phyloP scores from a whole-genome alignment of 106 monocot species.

The Allium sativum region DNA sequence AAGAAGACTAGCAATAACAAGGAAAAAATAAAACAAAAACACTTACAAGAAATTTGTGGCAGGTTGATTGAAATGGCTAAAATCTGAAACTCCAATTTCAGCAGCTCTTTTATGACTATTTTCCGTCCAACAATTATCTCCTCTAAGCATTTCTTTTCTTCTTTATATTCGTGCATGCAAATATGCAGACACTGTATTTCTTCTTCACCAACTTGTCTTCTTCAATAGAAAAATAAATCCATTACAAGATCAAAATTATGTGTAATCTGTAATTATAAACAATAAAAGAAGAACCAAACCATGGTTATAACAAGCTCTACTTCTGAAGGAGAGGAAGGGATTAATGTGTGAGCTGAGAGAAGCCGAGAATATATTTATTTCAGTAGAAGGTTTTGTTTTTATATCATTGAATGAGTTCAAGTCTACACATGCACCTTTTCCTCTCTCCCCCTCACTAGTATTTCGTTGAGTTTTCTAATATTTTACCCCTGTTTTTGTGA shows the following conservation, averaged over 20 bases:
- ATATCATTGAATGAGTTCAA: conserved; percentile 8
- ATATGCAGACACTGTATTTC: not conserved
- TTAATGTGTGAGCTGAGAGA: not conserved
- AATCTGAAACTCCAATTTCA: conserved; percentile 38
- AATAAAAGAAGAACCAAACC: not conserved
- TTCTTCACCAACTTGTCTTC: not conserved
- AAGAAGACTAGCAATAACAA: conserved; percentile 1
- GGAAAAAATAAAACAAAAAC: not conserved
- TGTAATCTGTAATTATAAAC: too few species aligned
- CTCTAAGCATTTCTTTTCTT: not conserved
- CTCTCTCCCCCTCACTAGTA: not conserved
- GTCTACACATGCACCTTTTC: conserved; percentile 6
- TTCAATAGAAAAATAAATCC: not conserved
- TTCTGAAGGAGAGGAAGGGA: not conserved
- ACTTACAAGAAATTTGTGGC: conserved; percentile 42
- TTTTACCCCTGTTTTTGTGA: conserved; percentile 1
- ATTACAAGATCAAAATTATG: not conserved
- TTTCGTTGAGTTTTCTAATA: conserved; percentile 6
- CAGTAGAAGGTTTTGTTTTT: not conserved
- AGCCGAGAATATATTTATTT: not conserved
- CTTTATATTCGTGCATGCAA: too few species aligned
- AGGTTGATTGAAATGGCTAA: conserved; percentile 32
- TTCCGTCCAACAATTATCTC: conserved; percentile 8
- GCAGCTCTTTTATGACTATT: conserved; percentile 28
- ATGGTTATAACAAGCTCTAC: not conserved